These are phyloP conservation scores for Pseudozyma tsukubaensis DNA, from an alignment of 1,284 basidiomycete genomes.

Conservation along the genomic window DNA sequence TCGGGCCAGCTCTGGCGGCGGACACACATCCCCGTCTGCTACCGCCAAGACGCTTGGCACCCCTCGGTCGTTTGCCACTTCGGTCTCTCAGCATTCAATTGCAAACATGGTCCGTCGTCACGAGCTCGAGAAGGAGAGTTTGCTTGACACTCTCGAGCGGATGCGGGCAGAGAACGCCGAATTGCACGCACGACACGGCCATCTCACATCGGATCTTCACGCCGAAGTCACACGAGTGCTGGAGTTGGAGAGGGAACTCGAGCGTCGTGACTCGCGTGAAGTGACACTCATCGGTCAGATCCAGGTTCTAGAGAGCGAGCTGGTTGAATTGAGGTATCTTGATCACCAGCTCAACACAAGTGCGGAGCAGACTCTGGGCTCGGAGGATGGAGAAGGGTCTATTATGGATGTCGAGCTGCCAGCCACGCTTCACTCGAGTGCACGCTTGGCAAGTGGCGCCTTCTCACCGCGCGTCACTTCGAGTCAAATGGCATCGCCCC, in stretches of 20 bases:
- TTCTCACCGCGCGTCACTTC: slow-evolving; percentile 19
- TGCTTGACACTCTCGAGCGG: slow-evolving; percentile 56
- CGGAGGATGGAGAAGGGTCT: slow-evolving; percentile 42
- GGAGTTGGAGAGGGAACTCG: slow-evolving; percentile 56
- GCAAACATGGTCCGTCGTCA: slow-evolving; percentile 54
- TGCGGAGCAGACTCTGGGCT: slow-evolving; percentile 37
- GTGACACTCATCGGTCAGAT: slow-evolving; percentile 39
- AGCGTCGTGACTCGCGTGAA: slow-evolving; percentile 47
- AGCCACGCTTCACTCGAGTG: slow-evolving; percentile 11
- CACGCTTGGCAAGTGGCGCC: slow-evolving; percentile 4
- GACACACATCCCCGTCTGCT: slow-evolving; percentile 57
- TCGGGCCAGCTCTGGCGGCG: slow-evolving; percentile 48
- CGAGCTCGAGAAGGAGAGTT: slow-evolving; percentile 57
- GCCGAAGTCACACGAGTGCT: slow-evolving; percentile 59
- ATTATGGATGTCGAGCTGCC: slow-evolving; percentile 45
- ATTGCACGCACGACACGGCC: slow-evolving; percentile 40
- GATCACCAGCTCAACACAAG: slow-evolving; percentile 39
- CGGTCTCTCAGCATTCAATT: slow-evolving; percentile 43
- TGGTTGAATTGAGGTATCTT: slow-evolving; percentile 39
- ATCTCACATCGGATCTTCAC: slow-evolving; percentile 53
- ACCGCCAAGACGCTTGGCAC: slow-evolving; percentile 60
- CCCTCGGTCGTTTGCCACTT: slow-evolving; percentile 49
- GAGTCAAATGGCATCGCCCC: slow-evolving; percentile 2
- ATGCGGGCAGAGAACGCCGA: slow-evolving; percentile 43
- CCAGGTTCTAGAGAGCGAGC: slow-evolving; percentile 42